These are phyloP conservation scores for Ophiocordyceps polyrhachis-furcata DNA, from an alignment of 2,329 filamentous ascomycete species.

Conservation along the genomic window DNA sequence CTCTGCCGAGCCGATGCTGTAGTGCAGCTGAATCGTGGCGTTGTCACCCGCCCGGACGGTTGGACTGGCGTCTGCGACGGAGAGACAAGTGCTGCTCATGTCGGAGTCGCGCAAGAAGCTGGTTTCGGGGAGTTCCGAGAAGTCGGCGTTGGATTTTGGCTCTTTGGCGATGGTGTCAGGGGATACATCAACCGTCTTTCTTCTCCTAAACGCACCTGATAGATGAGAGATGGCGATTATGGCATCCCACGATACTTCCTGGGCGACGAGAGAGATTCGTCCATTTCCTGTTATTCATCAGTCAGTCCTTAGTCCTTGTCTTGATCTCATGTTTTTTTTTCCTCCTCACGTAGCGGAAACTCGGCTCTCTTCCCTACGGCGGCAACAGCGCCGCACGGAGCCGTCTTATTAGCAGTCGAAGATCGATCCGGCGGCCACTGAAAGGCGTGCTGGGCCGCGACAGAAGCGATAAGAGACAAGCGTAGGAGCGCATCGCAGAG, in stretches of 20 bases:
- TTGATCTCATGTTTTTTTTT: no score
- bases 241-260: conserved; percentile 36
- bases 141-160: conserved; percentile 20
- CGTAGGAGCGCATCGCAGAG: background rate
- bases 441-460: conserved; percentile 19
- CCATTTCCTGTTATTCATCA: conserved; percentile 24
- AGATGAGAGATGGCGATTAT: conserved; percentile 33
- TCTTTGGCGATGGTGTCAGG: no score
- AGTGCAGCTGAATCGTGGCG: conserved; percentile 30
- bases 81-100: conserved; percentile 27
- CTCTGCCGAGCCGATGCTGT: conserved; percentile 25
- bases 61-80: conserved; percentile 15
- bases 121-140: conserved; percentile 17
- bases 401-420: conserved; percentile 32
- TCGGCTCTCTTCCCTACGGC: conserved; percentile 29
- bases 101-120: conserved; percentile 19
- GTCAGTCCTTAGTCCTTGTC: background rate
- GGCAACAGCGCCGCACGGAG: conserved; percentile 35
- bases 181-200: no score
- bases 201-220: conserved; percentile 27
- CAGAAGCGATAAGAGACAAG: background rate
- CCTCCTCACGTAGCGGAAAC: conserved; percentile 34
- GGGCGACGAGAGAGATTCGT: conserved; percentile 33
- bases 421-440: conserved; percentile 41
- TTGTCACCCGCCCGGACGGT: conserved; percentile 20